phyloP scores from a whole-genome alignment of 2,329 filamentous ascomycete genomes.

The Hypoxylon sp. region DNA sequence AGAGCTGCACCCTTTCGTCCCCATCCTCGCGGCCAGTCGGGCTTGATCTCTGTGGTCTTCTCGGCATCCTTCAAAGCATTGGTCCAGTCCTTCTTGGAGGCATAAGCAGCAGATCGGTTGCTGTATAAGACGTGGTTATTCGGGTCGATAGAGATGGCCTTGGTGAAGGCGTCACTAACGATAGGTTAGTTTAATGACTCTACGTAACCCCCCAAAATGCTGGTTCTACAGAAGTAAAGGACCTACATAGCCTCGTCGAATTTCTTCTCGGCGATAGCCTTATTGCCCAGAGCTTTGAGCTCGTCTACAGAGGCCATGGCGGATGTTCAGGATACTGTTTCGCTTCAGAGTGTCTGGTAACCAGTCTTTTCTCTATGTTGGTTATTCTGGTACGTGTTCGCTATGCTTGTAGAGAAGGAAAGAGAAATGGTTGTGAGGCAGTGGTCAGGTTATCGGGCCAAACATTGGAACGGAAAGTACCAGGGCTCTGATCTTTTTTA shows the following conservation, averaged over 20 bases:
- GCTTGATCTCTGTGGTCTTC: constrained; percentile 94
- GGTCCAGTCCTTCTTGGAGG: constrained; percentile 90
- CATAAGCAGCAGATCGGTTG: constrained; percentile 90
- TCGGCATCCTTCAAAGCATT: constrained; percentile 89
- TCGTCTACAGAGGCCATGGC: constrained; percentile 76
- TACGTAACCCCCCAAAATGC: no score
- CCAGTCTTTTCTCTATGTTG: background rate
- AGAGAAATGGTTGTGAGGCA: background rate
- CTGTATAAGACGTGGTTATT: constrained; percentile 97
- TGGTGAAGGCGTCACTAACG: constrained; percentile 88
- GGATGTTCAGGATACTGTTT: constrained; percentile 24
- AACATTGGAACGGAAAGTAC: constrained; percentile 29
- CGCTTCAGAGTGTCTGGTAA: background rate
- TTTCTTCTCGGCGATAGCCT: constrained; percentile 97
- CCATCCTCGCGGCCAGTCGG: constrained; percentile 98
- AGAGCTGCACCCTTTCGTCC: constrained; percentile 91
- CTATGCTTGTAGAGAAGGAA: background rate
- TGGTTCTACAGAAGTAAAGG: no score
- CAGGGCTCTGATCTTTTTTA: constrained; percentile 31
- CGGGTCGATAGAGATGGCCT: constrained; percentile 90
- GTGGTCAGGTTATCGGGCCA: background rate
- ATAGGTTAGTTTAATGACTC: constrained; percentile 13
- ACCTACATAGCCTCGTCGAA: constrained; percentile 95
- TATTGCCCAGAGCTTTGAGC: constrained; percentile 98
- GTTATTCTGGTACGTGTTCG: background rate